A percentile compares a stretch with the other conserved stretches of the same genome.
phyloP scores from a whole-genome alignment of 345 rosid genomes.

The Eucalyptus coolabah region DNA sequence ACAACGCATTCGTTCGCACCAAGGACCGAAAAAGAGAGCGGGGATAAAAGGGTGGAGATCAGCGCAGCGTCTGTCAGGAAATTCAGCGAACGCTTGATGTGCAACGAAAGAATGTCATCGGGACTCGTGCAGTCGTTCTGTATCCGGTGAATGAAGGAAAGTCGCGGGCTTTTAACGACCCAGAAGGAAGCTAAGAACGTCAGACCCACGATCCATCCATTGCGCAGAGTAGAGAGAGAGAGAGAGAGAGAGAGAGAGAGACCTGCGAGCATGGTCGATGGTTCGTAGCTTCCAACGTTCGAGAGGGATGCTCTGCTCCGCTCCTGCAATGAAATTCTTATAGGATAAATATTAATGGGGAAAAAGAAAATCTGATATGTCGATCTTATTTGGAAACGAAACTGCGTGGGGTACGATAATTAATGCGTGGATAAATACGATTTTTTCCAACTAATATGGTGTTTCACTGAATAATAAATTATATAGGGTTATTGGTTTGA shows the following conservation, averaged over 20 bases:
- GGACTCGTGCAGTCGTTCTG: background rate
- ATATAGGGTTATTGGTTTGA: background rate
- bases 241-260: background rate
- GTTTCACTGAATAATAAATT: background rate
- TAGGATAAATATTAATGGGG: background rate
- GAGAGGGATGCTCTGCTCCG: background rate
- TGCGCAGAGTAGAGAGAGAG: background rate
- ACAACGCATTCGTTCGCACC: background rate
- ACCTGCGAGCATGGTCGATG: background rate
- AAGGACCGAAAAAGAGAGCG: background rate
- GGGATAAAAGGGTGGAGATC: background rate
- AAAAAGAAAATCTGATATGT: background rate
- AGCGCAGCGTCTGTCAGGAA: background rate
- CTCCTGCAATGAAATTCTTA: background rate
- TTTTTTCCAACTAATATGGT: background rate
- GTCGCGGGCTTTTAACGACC: background rate
- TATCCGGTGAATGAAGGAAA: background rate
- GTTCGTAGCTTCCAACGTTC: background rate
- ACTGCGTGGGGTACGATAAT: background rate
- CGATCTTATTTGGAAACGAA: background rate
- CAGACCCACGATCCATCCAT: background rate
- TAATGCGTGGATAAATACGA: background rate
- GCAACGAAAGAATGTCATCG: background rate
- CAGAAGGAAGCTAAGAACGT: background rate
- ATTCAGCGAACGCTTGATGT: constrained; percentile 8